A percentile compares a stretch with the other conserved stretches of the same genome.
Conservation (phyloP, 2,329 filamentous ascomycete genomes). For the Neopestalotiopsis rosae region DNA sequence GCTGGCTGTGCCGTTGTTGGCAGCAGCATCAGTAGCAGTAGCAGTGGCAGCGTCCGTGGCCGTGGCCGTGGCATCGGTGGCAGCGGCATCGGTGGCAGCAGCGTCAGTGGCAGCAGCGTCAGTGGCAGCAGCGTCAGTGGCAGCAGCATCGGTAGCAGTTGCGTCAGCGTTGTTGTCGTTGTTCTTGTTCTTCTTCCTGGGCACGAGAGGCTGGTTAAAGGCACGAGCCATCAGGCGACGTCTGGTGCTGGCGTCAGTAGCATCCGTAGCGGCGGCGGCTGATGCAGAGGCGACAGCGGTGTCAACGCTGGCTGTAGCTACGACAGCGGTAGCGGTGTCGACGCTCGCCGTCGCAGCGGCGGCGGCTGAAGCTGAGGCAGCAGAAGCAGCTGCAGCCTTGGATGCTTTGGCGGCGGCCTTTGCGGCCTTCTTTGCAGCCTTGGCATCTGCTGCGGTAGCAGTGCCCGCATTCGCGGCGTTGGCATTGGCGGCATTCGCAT, state of each 20-base stretch:
- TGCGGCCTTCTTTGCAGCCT: too few relatives aligned
- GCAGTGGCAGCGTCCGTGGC: background rate
- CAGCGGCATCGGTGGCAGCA: background rate
- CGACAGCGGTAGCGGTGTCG: background rate
- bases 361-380: background rate
- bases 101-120: background rate
- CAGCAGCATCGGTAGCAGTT: background rate
- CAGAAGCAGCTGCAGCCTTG: background rate
- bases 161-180: background rate
- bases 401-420: too few relatives aligned
- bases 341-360: background rate
- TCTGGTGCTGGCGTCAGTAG: background rate
- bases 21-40: background rate
- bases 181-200: constrained; percentile 8
- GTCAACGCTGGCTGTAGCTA: background rate
- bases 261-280: background rate
- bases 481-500: too few relatives aligned
- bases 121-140: background rate
- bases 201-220: background rate
- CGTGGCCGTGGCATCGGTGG: background rate
- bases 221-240: constrained; percentile 2
- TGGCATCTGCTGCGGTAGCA: background rate
- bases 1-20: background rate
- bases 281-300: background rate
- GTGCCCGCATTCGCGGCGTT: background rate